Evolutionary conservation across 805 yeast genomes (phyloP), one percentile per base, ranked within the genome.

Genomic region (Starmera quercuum): DNA sequence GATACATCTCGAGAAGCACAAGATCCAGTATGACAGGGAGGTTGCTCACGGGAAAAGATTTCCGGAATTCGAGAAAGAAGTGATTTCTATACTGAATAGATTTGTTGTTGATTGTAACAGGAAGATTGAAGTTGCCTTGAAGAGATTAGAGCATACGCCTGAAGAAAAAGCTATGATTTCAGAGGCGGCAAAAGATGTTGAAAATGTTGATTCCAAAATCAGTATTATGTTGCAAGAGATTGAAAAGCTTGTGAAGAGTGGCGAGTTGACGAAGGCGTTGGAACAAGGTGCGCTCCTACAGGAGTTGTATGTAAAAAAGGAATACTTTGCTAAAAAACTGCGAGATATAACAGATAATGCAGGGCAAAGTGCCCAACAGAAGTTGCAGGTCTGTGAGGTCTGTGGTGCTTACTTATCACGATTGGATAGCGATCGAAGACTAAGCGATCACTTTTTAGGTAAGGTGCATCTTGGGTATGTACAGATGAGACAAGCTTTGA

Each of bases 401-500:
- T 88, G 97, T 59, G 95, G 95, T 1, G 95, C 95, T 1, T 86
- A 81, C 49, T 62, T 90, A 25, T 83, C 95, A 7, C 64, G 90
- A 40, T 61, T 87, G 36, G 97, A 88, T 54, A 84, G 82, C 38
- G 97, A 88, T 53, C 68, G 87, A 53, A 68, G 97, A 45, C 63
- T 88, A 41, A 95, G 90, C 1, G 95, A 84, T 46, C 97, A 88
- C 56, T 87, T 85, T 53, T 59, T 78, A 17, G 97, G 97, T 1
- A 86, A 85, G 47, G 74, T 84, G 38, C 97, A 88, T 60, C 53
- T 83, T 42, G 90, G 87, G 1, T 87, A 80, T 54, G 88, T 78
- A 2, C 76, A 71, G 33, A 79, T 88, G 78, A 67, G 95, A 48
- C 63, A 64, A 34, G 72, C 33, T 7, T 29, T 49, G 16, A 29